Conservation (phyloP, 2,329 filamentous ascomycete genomes). For the Penicillium thymicola region DNA sequence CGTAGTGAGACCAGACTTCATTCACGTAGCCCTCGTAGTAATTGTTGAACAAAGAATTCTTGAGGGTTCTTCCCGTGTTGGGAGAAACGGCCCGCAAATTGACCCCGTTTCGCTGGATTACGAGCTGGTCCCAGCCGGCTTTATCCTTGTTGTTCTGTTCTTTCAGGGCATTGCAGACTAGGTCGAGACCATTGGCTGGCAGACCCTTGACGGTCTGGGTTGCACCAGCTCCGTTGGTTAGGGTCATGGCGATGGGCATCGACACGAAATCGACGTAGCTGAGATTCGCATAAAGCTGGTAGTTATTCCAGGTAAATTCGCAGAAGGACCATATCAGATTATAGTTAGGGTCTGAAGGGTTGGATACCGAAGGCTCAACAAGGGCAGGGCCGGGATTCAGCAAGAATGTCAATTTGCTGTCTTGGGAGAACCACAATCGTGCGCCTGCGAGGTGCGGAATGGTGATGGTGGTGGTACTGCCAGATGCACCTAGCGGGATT, state of each 20-base stretch:
- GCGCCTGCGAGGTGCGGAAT: slow-evolving; percentile 69
- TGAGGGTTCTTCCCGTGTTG: slow-evolving; percentile 41
- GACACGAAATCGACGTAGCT: slow-evolving; percentile 72
- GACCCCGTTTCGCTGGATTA: slow-evolving; percentile 46
- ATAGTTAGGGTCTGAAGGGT: slow-evolving; percentile 62
- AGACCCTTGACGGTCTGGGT: slow-evolving; percentile 58
- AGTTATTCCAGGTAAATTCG: slow-evolving; percentile 64
- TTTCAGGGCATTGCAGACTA: slow-evolving; percentile 53
- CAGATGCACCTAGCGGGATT: slow-evolving; percentile 62
- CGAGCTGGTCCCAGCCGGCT: slow-evolving; percentile 60
- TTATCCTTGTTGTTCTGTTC: slow-evolving; percentile 57
- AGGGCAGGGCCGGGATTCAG: slow-evolving; percentile 69
- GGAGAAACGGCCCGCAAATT: slow-evolving; percentile 44
- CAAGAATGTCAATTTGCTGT: slow-evolving; percentile 61
- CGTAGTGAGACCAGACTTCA: slow-evolving; percentile 50
- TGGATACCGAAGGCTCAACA: slow-evolving; percentile 71
- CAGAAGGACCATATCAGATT: slow-evolving; percentile 63
- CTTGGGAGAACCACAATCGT: slow-evolving; percentile 68
- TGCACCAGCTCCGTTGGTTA: slow-evolving; percentile 44
- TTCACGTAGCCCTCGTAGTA: slow-evolving; percentile 55
- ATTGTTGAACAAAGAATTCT: slow-evolving; percentile 46
- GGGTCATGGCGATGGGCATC: slow-evolving; percentile 58
- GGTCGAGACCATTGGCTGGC: slow-evolving; percentile 54
- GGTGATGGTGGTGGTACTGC: slow-evolving; percentile 57
- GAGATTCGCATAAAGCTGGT: slow-evolving; percentile 65